Percentiles rank a stretch among this genome's conserved stretches.
Evolutionary conservation across 2,329 filamentous ascomycete species (phyloP).

Genomic region (Orbilia brochopaga): DNA sequence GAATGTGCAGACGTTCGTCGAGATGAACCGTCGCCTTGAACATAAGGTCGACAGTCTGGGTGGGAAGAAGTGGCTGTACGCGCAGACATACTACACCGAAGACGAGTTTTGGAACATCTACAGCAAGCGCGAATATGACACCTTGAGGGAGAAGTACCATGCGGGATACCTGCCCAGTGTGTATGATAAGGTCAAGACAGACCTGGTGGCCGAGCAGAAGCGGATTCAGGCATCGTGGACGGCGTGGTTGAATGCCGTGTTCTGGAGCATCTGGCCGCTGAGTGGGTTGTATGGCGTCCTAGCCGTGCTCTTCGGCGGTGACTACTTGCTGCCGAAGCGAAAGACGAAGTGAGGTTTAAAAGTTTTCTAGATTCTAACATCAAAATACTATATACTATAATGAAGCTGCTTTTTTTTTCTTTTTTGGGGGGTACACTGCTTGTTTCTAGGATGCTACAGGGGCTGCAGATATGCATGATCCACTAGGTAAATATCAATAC

Average conservation of each 20-base stretch:
- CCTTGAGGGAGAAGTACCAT: slow-evolving; percentile 65
- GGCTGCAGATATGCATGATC: no score
- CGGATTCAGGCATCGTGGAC: slow-evolving; percentile 58
- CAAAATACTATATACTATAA: not conserved
- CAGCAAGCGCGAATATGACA: slow-evolving; percentile 67
- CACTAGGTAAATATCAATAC: slow-evolving; percentile 20
- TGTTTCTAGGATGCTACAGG: no score
- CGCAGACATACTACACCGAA: slow-evolving; percentile 71
- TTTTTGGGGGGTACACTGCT: no score
- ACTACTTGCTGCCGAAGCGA: slow-evolving; percentile 54
- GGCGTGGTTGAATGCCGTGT: slow-evolving; percentile 54
- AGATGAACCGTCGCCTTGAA: slow-evolving; percentile 68
- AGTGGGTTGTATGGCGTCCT: slow-evolving; percentile 68
- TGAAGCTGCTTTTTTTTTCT: slow-evolving; percentile 5
- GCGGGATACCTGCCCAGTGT: slow-evolving; percentile 68
- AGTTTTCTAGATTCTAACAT: not conserved
- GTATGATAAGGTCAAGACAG: slow-evolving; percentile 70
- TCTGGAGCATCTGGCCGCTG: slow-evolving; percentile 63
- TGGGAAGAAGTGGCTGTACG: slow-evolving; percentile 74
- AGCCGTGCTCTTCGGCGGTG: slow-evolving; percentile 65
- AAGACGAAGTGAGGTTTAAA: slow-evolving; percentile 14
- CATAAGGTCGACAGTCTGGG: slow-evolving; percentile 65
- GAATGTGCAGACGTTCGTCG: slow-evolving; percentile 61
- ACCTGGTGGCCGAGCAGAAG: slow-evolving; percentile 56
- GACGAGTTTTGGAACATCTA: slow-evolving; percentile 73